phyloP scores from a whole-genome alignment of 257 asterid species.

The Capsicum pubescens region DNA sequence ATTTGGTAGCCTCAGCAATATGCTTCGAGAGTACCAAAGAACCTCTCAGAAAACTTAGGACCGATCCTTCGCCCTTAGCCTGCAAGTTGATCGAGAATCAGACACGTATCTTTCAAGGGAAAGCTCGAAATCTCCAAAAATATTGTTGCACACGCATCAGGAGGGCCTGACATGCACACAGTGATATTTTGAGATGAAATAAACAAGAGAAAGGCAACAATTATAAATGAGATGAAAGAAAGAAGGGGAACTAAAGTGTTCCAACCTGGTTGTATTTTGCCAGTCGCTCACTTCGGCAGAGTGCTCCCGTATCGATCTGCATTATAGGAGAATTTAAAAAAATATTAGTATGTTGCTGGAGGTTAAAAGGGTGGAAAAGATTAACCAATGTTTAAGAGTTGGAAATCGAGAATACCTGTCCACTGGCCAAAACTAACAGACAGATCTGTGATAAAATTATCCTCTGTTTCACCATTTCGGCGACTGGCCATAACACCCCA shows the following conservation, averaged over 20 bases:
- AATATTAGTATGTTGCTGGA: not conserved
- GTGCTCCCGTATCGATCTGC: slow-evolving; percentile 99
- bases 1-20: too few relatives aligned
- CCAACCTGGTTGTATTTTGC: slow-evolving; percentile 96
- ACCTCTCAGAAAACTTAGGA: too few relatives aligned
- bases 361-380: not conserved
- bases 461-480: slow-evolving; percentile 99
- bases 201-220: not conserved
- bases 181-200: too few relatives aligned
- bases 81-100: too few relatives aligned
- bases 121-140: too few relatives aligned
- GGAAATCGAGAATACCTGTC: slow-evolving; percentile 66
- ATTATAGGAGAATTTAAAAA: slow-evolving; percentile 1
- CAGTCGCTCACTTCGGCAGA: slow-evolving; percentile 95
- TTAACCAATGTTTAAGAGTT: not conserved
- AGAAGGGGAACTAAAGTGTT: not conserved
- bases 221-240: not conserved
- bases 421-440: slow-evolving; percentile 97
- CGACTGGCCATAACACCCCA: slow-evolving; percentile 99
- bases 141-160: too few relatives aligned
- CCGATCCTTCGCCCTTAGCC: too few relatives aligned
- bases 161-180: too few relatives aligned
- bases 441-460: slow-evolving; percentile 94
- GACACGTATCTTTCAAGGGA: too few relatives aligned
- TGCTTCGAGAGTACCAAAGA: too few relatives aligned